phyloP scores from a whole-genome alignment of 2,329 filamentous ascomycete genomes.

The Boeremia exigua region DNA sequence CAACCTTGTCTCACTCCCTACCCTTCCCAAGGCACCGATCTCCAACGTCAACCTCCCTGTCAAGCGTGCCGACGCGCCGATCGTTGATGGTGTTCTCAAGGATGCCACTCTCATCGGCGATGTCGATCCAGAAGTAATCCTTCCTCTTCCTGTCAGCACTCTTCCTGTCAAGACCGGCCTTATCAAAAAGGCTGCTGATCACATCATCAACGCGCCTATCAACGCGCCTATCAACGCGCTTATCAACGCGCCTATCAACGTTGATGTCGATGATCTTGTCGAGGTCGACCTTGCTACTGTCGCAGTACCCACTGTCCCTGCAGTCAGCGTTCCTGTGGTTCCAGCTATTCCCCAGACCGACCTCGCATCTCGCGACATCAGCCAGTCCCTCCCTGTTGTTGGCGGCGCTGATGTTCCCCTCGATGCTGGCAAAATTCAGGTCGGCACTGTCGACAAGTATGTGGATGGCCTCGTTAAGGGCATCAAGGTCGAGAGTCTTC shows the following conservation, averaged over 20 bases:
- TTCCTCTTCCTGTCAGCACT: background rate
- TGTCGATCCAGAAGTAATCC: background rate
- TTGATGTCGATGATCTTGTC: background rate
- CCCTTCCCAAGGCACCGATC: background rate
- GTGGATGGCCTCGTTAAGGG: background rate
- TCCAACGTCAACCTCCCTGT: background rate
- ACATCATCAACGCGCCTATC: background rate
- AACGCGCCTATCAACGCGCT: background rate
- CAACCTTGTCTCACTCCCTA: background rate
- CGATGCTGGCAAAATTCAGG: background rate
- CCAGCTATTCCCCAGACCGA: background rate
- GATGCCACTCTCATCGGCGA: background rate
- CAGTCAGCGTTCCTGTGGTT: background rate
- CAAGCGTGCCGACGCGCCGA: background rate
- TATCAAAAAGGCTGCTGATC: background rate
- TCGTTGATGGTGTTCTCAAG: background rate
- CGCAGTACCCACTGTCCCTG: background rate
- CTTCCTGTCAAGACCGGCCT: background rate
- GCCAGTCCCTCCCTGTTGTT: constrained; percentile 8
- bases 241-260: background rate
- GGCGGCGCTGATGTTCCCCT: constrained; percentile 1
- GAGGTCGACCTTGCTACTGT: background rate
- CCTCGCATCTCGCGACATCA: constrained; percentile 1
- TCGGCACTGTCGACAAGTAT: constrained; percentile 7
- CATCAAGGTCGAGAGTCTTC: background rate